These are phyloP conservation scores for Colletotrichum lentis DNA, from an alignment of 2,329 filamentous ascomycete species.

Conservation along the genomic window DNA sequence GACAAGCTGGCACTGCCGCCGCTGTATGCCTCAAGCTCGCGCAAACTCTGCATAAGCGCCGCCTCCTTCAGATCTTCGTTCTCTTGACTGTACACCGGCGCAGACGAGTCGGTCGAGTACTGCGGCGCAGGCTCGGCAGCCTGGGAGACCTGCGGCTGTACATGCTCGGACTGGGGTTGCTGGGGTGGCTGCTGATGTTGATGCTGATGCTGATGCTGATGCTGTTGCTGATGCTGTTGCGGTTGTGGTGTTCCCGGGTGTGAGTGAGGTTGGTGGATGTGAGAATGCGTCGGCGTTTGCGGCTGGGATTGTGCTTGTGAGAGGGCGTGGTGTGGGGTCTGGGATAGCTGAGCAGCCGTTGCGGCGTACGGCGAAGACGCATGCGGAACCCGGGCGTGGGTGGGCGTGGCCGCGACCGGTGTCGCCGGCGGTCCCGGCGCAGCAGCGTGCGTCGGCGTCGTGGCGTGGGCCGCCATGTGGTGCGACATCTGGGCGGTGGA, in stretches of 20 bases:
- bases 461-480: constrained; percentile 25
- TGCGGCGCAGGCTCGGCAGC: constrained; percentile 17
- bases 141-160: constrained; percentile 35
- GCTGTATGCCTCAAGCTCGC: constrained; percentile 38
- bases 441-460: constrained; percentile 28
- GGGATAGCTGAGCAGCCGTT: constrained; percentile 30
- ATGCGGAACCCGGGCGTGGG: constrained; percentile 16
- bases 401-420: constrained; percentile 9
- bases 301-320: constrained; percentile 23
- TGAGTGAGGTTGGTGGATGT: constrained; percentile 26
- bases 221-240: constrained; percentile 33
- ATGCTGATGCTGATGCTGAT: constrained; percentile 26
- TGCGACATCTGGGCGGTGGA: constrained; percentile 33
- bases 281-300: constrained; percentile 30
- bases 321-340: constrained; percentile 28
- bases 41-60: constrained; percentile 37
- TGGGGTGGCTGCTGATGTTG: constrained; percentile 33
- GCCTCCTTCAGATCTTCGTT: constrained; percentile 36
- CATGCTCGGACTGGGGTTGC: constrained; percentile 37
- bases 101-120: constrained; percentile 23
- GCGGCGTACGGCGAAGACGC: constrained; percentile 33
- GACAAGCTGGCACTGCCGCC: constrained; percentile 29
- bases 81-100: constrained; percentile 33
- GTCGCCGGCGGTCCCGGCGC: constrained; percentile 24
- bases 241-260: constrained; percentile 34